phyloP scores from a whole-genome alignment of 805 yeast species.

The Pichia occidentalis region DNA sequence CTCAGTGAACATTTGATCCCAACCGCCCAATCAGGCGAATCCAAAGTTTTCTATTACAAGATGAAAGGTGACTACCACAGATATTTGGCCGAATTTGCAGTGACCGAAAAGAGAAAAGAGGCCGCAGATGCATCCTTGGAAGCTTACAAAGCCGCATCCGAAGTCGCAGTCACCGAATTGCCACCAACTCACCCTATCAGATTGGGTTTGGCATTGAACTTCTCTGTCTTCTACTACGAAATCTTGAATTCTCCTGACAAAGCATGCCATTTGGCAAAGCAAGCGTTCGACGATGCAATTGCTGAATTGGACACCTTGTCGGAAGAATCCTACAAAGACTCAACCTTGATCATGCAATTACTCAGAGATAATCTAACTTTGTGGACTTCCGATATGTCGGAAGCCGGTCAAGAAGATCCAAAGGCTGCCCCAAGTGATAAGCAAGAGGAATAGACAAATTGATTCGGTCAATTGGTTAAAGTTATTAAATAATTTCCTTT shows the following conservation, averaged over 20 bases:
- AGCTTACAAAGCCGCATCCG: conserved; percentile 93
- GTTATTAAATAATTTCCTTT: too few species aligned
- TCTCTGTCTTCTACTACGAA: conserved; percentile 97
- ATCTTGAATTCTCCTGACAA: conserved; percentile 97
- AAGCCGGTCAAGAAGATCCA: conserved; percentile 57
- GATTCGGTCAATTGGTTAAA: conserved; percentile 2
- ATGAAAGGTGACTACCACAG: conserved; percentile 99
- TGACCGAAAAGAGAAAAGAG: conserved; percentile 82
- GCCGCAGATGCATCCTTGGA: conserved; percentile 90
- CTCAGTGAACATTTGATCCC: conserved; percentile 87
- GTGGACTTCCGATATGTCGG: conserved; percentile 95
- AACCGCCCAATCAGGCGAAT: conserved; percentile 93
- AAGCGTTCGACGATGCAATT: conserved; percentile 98
- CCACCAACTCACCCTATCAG: conserved; percentile 99
- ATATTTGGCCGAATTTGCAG: conserved; percentile 95
- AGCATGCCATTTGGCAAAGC: conserved; percentile 98
- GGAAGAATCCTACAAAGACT: conserved; percentile 97
- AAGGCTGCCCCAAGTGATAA: conserved; percentile 10
- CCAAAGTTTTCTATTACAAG: conserved; percentile 96
- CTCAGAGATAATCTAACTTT: conserved; percentile 96
- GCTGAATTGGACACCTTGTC: conserved; percentile 97
- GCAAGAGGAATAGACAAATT: conserved; percentile 11
- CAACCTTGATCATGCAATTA: conserved; percentile 97
- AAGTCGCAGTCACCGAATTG: conserved; percentile 92
- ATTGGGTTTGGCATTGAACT: conserved; percentile 94